Conservation (phyloP, 768 basidiomycete genomes). For the Scleroderma citrinum region DNA sequence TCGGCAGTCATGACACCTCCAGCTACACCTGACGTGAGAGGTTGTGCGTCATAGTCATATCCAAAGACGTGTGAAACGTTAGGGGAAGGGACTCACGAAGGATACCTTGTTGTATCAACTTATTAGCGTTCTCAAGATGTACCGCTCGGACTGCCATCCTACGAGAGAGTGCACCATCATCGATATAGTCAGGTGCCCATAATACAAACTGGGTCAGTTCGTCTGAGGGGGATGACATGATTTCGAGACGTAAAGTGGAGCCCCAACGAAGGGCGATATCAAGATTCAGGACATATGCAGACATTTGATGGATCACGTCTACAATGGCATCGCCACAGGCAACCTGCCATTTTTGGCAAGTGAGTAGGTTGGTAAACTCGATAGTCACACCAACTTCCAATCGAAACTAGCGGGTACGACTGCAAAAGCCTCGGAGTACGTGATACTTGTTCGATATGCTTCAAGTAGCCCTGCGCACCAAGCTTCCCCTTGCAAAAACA, state of each 20-base stretch:
- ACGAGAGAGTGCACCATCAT: constrained; percentile 46
- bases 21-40: constrained; percentile 40
- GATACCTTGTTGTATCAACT: constrained; percentile 32
- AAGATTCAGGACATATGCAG: background rate
- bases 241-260: background rate
- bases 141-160: constrained; percentile 46
- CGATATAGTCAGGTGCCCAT: constrained; percentile 62
- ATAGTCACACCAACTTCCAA: too few species aligned
- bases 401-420: too few species aligned
- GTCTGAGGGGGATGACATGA: constrained; percentile 15
- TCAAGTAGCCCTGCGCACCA: background rate
- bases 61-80: background rate
- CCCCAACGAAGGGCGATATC: background rate
- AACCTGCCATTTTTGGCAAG: too few species aligned
- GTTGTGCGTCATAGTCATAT: background rate
- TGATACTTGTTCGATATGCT: background rate
- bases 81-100: constrained; percentile 39
- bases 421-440: too few species aligned
- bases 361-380: too few species aligned
- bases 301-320: too few species aligned
- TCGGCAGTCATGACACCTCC: constrained; percentile 54
- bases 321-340: too few species aligned
- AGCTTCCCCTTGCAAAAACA: too few species aligned
- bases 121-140: constrained; percentile 44
- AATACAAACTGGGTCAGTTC: constrained; percentile 39